These are phyloP conservation scores for Russula brevipes DNA, from an alignment of 768 basidiomycete genomes.

Conservation along the genomic window DNA sequence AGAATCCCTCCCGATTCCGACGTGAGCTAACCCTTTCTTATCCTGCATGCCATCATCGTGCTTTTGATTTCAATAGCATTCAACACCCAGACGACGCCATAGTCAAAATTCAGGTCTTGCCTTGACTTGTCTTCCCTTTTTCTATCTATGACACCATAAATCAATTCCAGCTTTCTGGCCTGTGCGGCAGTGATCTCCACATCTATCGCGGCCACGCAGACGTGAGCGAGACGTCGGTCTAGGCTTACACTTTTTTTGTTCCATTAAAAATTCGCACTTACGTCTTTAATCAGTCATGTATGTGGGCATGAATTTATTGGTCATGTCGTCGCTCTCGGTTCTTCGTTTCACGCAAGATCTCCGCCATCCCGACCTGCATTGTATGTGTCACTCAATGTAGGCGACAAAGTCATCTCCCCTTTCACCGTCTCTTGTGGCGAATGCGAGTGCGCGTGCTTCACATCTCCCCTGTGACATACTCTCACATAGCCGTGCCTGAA, in stretches of 20 bases:
- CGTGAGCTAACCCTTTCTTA: slow-evolving; percentile 34
- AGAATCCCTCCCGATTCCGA: slow-evolving; percentile 55
- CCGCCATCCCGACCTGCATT: slow-evolving; percentile 50
- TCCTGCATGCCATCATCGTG: background rate
- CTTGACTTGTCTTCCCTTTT: background rate
- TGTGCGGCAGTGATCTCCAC: slow-evolving; percentile 75
- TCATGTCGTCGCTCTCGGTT: slow-evolving; percentile 61
- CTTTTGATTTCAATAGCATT: slow-evolving; percentile 42
- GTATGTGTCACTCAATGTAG: slow-evolving; percentile 59
- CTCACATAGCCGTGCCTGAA: background rate
- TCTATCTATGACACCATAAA: background rate
- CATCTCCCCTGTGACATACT: background rate
- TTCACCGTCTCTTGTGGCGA: slow-evolving; percentile 83
- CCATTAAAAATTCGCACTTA: slow-evolving; percentile 8
- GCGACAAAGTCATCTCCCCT: slow-evolving; percentile 74
- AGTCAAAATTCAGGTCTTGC: slow-evolving; percentile 60
- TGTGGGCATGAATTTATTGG: slow-evolving; percentile 80
- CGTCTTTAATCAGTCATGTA: slow-evolving; percentile 41
- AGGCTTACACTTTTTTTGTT: background rate
- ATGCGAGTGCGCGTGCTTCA: slow-evolving; percentile 57
- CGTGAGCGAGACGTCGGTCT: slow-evolving; percentile 47
- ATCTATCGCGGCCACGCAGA: slow-evolving; percentile 62
- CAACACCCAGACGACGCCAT: slow-evolving; percentile 73
- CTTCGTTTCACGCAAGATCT: slow-evolving; percentile 43
- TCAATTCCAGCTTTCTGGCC: slow-evolving; percentile 48